Evolutionary conservation across 192 early-diverging fungal genomes (phyloP).

Genomic region (Linderina pennispora): DNA sequence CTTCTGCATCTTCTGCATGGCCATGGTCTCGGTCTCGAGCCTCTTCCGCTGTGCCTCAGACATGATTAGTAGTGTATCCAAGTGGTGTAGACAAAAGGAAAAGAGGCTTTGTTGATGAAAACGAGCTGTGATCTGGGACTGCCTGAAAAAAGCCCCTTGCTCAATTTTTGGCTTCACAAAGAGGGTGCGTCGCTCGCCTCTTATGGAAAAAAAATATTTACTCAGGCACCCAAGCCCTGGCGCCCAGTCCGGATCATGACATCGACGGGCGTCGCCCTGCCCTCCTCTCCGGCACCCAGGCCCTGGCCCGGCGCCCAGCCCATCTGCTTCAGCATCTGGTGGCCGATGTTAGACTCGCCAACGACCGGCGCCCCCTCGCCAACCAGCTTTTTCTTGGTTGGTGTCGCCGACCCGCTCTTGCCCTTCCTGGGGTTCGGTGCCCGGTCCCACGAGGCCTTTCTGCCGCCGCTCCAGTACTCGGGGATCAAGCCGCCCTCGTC

Average conservation of each 20-base stretch:
- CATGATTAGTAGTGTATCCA: no score
- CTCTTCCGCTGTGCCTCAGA: slow-evolving; percentile 35
- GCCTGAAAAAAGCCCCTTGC: no score
- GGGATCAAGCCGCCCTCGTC: slow-evolving; percentile 31
- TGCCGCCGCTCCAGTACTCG: slow-evolving; percentile 14
- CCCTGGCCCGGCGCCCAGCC: slow-evolving; percentile 45
- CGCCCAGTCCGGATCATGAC: slow-evolving; percentile 38
- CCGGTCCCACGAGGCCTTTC: neutral
- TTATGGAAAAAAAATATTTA: neutral
- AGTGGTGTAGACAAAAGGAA: no score
- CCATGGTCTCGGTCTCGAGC: slow-evolving; percentile 65
- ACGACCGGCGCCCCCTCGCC: slow-evolving; percentile 35
- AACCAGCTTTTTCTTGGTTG: slow-evolving; percentile 12
- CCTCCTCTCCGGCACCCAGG: slow-evolving; percentile 34
- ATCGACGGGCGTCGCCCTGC: slow-evolving; percentile 34
- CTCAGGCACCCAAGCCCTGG: slow-evolving; percentile 37
- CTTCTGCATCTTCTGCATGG: slow-evolving; percentile 68
- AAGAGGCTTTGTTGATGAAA: no score
- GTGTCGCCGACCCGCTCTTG: neutral
- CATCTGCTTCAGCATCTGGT: slow-evolving; percentile 47
- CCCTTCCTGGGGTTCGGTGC: neutral
- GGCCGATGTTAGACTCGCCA: slow-evolving; percentile 40
- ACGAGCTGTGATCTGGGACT: no score
- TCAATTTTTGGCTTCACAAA: no score
- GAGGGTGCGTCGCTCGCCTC: no score